Evolutionary conservation across 768 basidiomycete species (phyloP).

Genomic region (Suillus subluteus): DNA sequence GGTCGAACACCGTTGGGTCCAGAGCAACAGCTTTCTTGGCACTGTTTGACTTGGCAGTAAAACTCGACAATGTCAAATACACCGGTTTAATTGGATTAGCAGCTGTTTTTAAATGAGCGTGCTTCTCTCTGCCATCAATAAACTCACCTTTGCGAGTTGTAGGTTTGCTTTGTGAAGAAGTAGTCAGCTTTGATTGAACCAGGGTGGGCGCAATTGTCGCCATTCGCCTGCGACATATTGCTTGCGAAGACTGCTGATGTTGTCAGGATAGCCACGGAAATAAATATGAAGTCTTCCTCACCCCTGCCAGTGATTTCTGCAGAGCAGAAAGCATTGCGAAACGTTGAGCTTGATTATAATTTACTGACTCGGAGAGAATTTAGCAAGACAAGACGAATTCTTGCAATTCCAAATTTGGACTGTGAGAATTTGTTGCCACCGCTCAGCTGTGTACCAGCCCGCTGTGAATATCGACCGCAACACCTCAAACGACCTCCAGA

Average conservation of each 20-base stretch:
- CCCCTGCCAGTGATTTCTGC: slow-evolving; percentile 20
- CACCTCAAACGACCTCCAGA: slow-evolving; percentile 36
- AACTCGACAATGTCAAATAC: slow-evolving; percentile 63
- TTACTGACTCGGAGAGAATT: background rate
- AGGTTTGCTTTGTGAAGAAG: slow-evolving; percentile 10
- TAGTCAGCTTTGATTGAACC: slow-evolving; percentile 6
- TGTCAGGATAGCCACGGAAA: background rate
- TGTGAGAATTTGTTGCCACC: slow-evolving; percentile 28
- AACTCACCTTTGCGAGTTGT: slow-evolving; percentile 23
- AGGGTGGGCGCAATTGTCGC: slow-evolving; percentile 13
- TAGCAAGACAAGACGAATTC: no score
- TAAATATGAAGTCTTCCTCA: slow-evolving; percentile 9
- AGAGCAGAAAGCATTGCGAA: slow-evolving; percentile 25
- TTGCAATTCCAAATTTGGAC: slow-evolving; percentile 23
- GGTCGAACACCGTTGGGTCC: slow-evolving; percentile 82
- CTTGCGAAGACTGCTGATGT: slow-evolving; percentile 1
- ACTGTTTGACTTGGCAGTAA: slow-evolving; percentile 47
- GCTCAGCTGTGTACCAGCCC: slow-evolving; percentile 7
- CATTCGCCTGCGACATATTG: slow-evolving; percentile 18
- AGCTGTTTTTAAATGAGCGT: slow-evolving; percentile 32
- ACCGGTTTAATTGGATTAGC: slow-evolving; percentile 49
- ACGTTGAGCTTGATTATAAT: slow-evolving; percentile 5
- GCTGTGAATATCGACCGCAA: slow-evolving; percentile 22
- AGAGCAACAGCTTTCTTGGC: slow-evolving; percentile 59
- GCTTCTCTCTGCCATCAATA: slow-evolving; percentile 12